These are phyloP conservation scores for Globisporangium splendens DNA, from an alignment of 352 stramenopile genomes.

Conservation along the genomic window DNA sequence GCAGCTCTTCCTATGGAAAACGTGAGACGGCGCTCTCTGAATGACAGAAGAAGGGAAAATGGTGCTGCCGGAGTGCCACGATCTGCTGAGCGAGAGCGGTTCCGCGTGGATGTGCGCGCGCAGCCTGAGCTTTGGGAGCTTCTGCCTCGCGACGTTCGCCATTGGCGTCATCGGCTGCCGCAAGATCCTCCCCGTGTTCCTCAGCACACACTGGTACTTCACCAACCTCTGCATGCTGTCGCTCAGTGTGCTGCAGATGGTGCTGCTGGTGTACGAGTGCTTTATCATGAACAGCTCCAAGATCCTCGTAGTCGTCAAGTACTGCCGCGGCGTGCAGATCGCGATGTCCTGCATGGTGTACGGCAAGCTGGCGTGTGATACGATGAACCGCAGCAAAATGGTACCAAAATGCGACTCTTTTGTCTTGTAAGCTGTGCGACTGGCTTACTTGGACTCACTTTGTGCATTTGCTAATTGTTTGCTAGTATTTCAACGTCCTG, in stretches of 20 bases:
- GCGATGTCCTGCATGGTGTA: conserved; percentile 68
- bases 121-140: conserved; percentile 54
- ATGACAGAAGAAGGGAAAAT: conserved; percentile 12
- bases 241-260: conserved; percentile 61
- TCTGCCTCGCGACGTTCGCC: conserved; percentile 51
- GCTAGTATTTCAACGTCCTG: conserved; percentile 48
- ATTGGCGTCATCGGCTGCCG: conserved; percentile 37
- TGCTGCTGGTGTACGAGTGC: conserved; percentile 60
- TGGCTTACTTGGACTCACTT: not conserved
- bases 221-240: conserved; percentile 60
- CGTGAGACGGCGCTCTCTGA: not conserved
- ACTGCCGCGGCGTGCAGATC: conserved; percentile 65
- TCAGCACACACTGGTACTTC: conserved; percentile 50
- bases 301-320: conserved; percentile 67
- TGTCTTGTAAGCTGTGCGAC: not conserved
- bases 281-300: conserved; percentile 52
- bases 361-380: conserved; percentile 59
- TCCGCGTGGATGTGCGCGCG: conserved; percentile 50
- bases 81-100: conserved; percentile 26
- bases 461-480: conserved; percentile 3
- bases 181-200: conserved; percentile 56
- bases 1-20: too few species aligned
- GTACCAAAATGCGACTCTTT: conserved; percentile 8
- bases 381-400: conserved; percentile 40
- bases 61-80: conserved; percentile 55